phyloP scores from a whole-genome alignment of 176 grass and related monocot species.

The Calamus simplicifolius region DNA sequence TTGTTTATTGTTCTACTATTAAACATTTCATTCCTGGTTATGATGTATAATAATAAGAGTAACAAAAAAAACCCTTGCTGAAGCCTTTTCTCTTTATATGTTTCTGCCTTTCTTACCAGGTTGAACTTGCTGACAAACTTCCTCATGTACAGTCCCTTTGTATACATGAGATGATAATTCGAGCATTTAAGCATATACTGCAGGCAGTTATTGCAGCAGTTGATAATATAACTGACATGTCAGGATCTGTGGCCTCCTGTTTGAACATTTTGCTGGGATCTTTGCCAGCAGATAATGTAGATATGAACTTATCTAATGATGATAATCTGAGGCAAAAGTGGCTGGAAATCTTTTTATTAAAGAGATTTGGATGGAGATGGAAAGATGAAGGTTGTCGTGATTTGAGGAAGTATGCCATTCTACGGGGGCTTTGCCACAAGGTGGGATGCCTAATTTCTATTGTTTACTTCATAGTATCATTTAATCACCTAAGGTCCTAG shows the following conservation, averaged over 20 bases:
- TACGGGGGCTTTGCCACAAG: conserved; percentile 97
- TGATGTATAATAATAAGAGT: neutral
- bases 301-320: conserved; percentile 30
- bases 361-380: conserved; percentile 80
- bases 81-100: conserved; percentile 5
- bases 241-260: conserved; percentile 59
- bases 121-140: conserved; percentile 90
- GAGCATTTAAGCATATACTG: conserved; percentile 94
- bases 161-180: conserved; percentile 96
- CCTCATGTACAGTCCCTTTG: conserved; percentile 95
- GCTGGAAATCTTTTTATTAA: conserved; percentile 68
- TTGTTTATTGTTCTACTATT: no score
- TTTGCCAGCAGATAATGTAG: conserved; percentile 44
- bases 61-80: neutral
- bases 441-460: conserved; percentile 9
- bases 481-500: no score
- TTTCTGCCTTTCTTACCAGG: conserved; percentile 43
- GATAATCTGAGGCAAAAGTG: conserved; percentile 71
- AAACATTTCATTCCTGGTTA: no score
- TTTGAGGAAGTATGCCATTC: conserved; percentile 90
- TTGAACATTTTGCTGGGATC: conserved; percentile 87
- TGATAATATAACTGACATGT: conserved; percentile 64
- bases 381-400: conserved; percentile 65
- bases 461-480: no score
- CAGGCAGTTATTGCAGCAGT: conserved; percentile 73